phyloP scores from a whole-genome alignment of 2,329 filamentous ascomycete species.

The Onygena corvina region DNA sequence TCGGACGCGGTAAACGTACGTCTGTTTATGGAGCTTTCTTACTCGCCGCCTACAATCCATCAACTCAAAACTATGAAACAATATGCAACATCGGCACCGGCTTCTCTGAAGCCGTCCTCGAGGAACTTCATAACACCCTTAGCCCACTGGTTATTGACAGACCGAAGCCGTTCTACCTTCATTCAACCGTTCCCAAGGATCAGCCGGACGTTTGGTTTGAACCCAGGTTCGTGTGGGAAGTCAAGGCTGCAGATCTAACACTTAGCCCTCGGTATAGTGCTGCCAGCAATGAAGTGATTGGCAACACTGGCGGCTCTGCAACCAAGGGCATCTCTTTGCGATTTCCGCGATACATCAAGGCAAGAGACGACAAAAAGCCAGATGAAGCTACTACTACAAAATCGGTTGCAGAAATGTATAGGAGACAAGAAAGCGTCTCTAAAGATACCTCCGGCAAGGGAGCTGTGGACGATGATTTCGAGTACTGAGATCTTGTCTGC shows the following conservation, averaged over 20 bases:
- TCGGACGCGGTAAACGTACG: constrained; percentile 88
- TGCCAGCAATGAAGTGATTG: constrained; percentile 69
- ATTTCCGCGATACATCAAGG: constrained; percentile 85
- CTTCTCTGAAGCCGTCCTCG: constrained; percentile 88
- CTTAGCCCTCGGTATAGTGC: constrained; percentile 87
- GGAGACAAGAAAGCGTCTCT: constrained; percentile 77
- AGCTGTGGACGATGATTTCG: constrained; percentile 92
- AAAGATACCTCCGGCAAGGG: constrained; percentile 78
- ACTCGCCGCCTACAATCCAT: constrained; percentile 80
- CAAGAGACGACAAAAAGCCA: constrained; percentile 89
- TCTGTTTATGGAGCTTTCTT: constrained; percentile 93
- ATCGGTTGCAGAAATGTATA: constrained; percentile 94
- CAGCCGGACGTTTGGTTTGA: constrained; percentile 99
- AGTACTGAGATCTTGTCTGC: constrained; percentile 53
- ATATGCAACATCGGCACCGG: constrained; percentile 98
- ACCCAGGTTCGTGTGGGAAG: constrained; percentile 88
- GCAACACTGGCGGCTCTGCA: constrained; percentile 51
- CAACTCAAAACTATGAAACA: constrained; percentile 73
- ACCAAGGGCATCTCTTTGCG: constrained; percentile 72
- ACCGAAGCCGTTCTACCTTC: constrained; percentile 87
- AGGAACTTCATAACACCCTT: constrained; percentile 67
- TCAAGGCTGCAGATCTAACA: constrained; percentile 91
- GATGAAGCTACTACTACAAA: constrained; percentile 74
- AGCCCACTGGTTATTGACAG: constrained; percentile 70
- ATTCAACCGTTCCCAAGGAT: constrained; percentile 72